Evolutionary conservation across 257 asterid genomes (phyloP).

Genomic region (Pogostemon cablin): DNA sequence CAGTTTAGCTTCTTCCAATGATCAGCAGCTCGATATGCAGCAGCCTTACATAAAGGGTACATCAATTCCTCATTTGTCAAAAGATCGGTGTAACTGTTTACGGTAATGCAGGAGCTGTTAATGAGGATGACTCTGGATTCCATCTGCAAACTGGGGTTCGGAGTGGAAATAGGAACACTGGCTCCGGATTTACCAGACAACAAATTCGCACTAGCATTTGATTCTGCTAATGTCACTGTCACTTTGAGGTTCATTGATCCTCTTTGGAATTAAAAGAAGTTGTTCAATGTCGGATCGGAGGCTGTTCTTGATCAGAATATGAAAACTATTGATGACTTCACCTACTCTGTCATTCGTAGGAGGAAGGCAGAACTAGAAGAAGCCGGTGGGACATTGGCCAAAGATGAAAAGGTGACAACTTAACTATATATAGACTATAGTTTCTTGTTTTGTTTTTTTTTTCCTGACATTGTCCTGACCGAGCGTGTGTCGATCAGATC

Average conservation of each 20-base stretch:
- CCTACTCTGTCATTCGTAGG: constrained; percentile 70
- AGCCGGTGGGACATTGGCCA: constrained; percentile 18
- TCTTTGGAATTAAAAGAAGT: constrained; percentile 74
- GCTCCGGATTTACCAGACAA: constrained; percentile 68
- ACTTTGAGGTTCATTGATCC: constrained; percentile 91
- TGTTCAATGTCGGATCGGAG: constrained; percentile 79
- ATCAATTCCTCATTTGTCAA: no score
- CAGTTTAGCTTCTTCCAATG: constrained; percentile 42
- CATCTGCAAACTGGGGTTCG: constrained; percentile 94
- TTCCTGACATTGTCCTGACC: no score
- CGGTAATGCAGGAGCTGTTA: constrained; percentile 50
- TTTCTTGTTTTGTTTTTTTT: no score
- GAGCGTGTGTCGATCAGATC: constrained; percentile 37
- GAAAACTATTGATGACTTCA: constrained; percentile 71
- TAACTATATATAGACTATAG: no score
- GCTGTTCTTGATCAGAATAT: constrained; percentile 77
- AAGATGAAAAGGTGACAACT: constrained; percentile 54
- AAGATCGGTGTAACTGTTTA: not conserved
- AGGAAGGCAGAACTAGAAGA: constrained; percentile 71
- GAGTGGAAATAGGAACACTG: constrained; percentile 87
- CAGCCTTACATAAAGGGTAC: constrained; percentile 29
- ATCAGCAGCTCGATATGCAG: constrained; percentile 76
- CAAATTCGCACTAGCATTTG: constrained; percentile 82
- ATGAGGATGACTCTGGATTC: constrained; percentile 87
- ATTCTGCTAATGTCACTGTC: constrained; percentile 75